Conservation (phyloP, 768 basidiomycete genomes). For the Calocera cornea region DNA sequence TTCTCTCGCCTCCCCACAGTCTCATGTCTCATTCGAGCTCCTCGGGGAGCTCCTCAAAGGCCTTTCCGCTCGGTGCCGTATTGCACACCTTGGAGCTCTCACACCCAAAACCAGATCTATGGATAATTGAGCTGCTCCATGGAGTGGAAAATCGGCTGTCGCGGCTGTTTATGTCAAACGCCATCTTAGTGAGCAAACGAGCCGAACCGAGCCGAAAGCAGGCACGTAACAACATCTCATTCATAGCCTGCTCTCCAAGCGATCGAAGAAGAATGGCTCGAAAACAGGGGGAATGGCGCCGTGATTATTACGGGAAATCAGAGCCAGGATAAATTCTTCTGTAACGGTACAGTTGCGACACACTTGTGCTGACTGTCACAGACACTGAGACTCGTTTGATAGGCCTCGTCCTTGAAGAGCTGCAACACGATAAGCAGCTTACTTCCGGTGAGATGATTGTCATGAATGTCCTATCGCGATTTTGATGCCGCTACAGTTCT, state of each 20-base stretch:
- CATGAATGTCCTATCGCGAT: not conserved
- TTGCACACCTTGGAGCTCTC: not conserved
- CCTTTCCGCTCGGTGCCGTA: not conserved
- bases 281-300: slow-evolving; percentile 39
- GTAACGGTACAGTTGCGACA: slow-evolving; percentile 43
- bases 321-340: slow-evolving; percentile 78
- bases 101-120: slow-evolving; percentile 25
- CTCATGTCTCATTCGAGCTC: not conserved
- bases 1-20: not conserved
- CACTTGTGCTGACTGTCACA: not conserved
- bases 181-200: slow-evolving; percentile 56
- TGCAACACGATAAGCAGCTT: slow-evolving; percentile 43
- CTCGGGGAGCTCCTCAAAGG: not conserved
- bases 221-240: slow-evolving; percentile 12
- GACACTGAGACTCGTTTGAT: not conserved
- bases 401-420: slow-evolving; percentile 53
- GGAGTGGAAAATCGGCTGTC: slow-evolving; percentile 62
- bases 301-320: slow-evolving; percentile 63
- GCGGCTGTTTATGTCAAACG: slow-evolving; percentile 40
- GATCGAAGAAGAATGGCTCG: not conserved
- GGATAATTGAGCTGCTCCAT: slow-evolving; percentile 73
- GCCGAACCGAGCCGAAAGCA: slow-evolving; percentile 47
- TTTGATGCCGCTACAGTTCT: not conserved
- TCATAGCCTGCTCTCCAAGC: not conserved
- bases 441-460: slow-evolving; percentile 43